Conservation (phyloP, 2,329 filamentous ascomycete genomes). For the Ilyonectria sp. region DNA sequence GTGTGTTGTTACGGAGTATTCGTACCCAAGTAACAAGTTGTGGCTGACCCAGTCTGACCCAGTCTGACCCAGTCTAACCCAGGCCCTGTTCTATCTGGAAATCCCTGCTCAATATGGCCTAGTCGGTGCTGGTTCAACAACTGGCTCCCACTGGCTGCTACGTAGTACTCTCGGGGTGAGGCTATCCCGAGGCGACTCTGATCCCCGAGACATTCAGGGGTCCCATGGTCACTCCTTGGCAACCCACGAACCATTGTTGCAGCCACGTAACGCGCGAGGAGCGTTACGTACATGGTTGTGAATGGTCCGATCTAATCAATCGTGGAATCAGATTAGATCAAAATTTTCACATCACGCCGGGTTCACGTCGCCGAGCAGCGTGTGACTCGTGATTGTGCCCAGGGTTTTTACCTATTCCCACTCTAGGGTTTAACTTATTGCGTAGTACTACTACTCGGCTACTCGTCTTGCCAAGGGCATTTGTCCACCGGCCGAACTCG, state of each 20-base stretch:
- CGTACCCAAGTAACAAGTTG: no score
- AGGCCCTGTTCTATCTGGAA: neutral
- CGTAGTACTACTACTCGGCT: no score
- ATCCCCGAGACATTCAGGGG: no score
- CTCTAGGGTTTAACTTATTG: no score
- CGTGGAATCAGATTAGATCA: conserved; percentile 44
- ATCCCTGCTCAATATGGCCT: neutral
- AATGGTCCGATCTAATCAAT: conserved; percentile 39
- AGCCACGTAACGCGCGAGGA: neutral
- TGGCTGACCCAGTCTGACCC: neutral
- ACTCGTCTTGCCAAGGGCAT: no score
- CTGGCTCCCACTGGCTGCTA: neutral
- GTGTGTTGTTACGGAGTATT: no score
- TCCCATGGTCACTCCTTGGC: neutral
- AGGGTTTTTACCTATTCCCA: neutral
- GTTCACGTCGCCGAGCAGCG: conserved; percentile 15
- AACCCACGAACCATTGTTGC: conserved; percentile 2
- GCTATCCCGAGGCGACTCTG: neutral
- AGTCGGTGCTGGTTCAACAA: neutral
- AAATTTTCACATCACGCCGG: conserved; percentile 36
- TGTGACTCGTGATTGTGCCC: neutral
- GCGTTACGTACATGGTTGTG: neutral
- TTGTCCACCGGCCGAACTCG: neutral
- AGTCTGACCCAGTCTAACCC: neutral
- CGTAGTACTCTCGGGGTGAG: neutral